phyloP scores from a whole-genome alignment of 257 asterid genomes.

The Nicotiana tabacum region DNA sequence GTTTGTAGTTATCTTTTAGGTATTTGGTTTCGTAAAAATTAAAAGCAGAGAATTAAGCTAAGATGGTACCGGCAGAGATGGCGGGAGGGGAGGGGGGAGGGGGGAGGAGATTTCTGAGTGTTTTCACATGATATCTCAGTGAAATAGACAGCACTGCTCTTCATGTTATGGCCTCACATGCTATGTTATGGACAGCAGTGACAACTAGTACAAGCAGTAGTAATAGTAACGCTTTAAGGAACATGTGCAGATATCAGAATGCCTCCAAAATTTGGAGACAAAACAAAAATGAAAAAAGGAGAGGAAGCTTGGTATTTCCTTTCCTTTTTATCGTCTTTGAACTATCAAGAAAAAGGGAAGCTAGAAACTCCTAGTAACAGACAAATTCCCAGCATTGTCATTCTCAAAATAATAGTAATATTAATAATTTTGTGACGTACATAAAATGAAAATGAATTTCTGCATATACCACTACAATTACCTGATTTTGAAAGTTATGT shows the following conservation, averaged over 20 bases:
- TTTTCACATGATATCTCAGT: constrained; percentile 35
- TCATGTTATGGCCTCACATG: constrained; percentile 54
- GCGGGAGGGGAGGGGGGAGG: background rate
- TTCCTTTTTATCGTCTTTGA: background rate
- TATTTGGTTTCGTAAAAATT: no score
- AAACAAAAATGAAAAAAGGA: background rate
- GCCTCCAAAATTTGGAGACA: background rate
- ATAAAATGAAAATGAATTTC: background rate
- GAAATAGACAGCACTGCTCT: constrained; percentile 37
- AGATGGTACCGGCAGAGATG: background rate
- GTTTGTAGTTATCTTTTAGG: no score
- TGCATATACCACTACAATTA: no score
- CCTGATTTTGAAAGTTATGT: no score
- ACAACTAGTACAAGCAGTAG: constrained; percentile 26
- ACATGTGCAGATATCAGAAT: constrained; percentile 8
- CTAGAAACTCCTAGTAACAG: background rate
- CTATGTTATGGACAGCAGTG: constrained; percentile 40
- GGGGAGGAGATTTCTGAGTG: background rate
- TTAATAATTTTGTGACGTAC: background rate
- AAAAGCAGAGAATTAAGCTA: no score
- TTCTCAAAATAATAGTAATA: background rate
- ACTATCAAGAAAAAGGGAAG: background rate
- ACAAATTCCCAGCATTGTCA: background rate
- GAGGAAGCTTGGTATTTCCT: background rate
- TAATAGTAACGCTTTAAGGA: constrained; percentile 12